Conservation (phyloP, 805 yeast genomes). For the Yarrowia keelungensis region DNA sequence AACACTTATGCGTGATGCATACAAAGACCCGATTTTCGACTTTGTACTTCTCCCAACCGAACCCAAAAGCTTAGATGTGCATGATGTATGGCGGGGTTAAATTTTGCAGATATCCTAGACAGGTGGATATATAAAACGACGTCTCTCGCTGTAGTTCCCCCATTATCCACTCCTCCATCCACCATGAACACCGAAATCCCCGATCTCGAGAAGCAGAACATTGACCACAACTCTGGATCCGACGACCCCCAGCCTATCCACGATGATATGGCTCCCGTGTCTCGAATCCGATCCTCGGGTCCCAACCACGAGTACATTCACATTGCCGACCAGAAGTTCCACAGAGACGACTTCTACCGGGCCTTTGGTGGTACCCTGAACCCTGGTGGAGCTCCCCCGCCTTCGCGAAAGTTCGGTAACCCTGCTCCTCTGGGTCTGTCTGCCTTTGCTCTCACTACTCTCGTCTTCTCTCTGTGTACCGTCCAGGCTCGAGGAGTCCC, state of each 20-base stretch:
- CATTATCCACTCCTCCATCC: too few species aligned
- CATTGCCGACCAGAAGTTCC: conserved; percentile 54
- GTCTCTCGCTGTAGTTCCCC: background rate
- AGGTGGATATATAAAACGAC: conserved; percentile 7
- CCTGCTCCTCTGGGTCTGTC: conserved; percentile 69
- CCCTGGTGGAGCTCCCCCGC: conserved; percentile 56
- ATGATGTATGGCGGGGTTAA: conserved; percentile 36
- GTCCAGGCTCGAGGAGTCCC: conserved; percentile 64
- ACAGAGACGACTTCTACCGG: conserved; percentile 61
- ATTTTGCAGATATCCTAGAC: conserved; percentile 5
- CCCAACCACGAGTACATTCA: conserved; percentile 47
- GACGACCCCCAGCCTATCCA: conserved; percentile 35
- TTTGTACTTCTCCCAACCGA: background rate
- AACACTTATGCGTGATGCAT: conserved; percentile 12
- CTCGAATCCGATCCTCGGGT: conserved; percentile 44
- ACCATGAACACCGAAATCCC: conserved; percentile 24
- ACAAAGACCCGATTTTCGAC: background rate
- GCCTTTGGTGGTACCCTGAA: conserved; percentile 69
- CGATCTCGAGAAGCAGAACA: conserved; percentile 36
- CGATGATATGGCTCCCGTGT: conserved; percentile 34
- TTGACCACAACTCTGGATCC: conserved; percentile 36
- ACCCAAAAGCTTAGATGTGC: background rate
- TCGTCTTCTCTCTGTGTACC: conserved; percentile 61
- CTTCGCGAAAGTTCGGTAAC: conserved; percentile 62
- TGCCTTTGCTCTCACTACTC: conserved; percentile 68